Percentiles rank a stretch among this genome's conserved stretches.
Conservation (phyloP, 2,329 filamentous ascomycete species). For the Curvularia hawaiiensis region DNA sequence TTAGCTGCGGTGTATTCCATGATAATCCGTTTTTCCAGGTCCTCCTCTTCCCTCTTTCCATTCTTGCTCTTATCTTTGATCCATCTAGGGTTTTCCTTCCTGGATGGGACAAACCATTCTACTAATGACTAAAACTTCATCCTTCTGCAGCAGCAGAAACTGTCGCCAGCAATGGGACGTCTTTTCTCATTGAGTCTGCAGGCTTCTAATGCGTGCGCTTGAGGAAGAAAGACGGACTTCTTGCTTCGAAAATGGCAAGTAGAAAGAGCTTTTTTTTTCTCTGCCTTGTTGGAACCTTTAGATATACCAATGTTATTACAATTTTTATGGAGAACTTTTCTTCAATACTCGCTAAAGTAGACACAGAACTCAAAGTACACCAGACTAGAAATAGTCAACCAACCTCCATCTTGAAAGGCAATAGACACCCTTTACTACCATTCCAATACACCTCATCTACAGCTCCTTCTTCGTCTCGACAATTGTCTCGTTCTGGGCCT, state of each 20-base stretch:
- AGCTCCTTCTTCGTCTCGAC: conserved; percentile 48
- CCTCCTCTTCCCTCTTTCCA: conserved; percentile 9
- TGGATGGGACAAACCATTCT: background rate
- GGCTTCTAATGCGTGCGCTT: conserved; percentile 35
- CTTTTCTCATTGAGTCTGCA: conserved; percentile 46
- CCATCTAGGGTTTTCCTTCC: conserved; percentile 4
- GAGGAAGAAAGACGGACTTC: conserved; percentile 36
- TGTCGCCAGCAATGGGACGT: conserved; percentile 25
- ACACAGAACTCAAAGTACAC: background rate
- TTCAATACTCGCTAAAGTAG: background rate
- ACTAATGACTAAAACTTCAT: conserved; percentile 1
- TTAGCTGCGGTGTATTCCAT: conserved; percentile 21
- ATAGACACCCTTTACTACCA: background rate
- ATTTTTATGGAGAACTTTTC: background rate
- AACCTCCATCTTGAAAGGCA: background rate
- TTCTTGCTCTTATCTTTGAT: conserved; percentile 18
- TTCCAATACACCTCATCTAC: conserved; percentile 9
- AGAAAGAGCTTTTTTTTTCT: background rate
- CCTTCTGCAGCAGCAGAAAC: conserved; percentile 11
- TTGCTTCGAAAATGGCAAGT: background rate
- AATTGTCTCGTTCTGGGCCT: conserved; percentile 33
- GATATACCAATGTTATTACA: background rate
- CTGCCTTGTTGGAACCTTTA: background rate
- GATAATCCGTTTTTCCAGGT: conserved; percentile 23
- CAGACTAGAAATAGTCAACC: conserved; percentile 17